Evolutionary conservation across 2,329 filamentous ascomycete species (phyloP).

Genomic region (Diaporthe nobilis): DNA sequence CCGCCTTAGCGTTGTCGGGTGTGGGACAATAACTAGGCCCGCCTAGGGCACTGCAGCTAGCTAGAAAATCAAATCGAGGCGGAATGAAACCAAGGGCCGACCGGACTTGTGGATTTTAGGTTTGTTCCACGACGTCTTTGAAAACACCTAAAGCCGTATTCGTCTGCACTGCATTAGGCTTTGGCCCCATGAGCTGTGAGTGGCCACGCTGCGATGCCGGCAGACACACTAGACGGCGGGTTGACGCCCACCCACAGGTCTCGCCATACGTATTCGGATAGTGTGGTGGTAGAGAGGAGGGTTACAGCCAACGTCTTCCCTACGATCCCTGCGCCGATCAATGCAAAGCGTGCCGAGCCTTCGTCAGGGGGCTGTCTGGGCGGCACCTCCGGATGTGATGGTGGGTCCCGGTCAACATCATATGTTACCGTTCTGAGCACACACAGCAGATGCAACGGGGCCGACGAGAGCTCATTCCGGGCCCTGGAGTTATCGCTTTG

Average conservation of each 20-base stretch:
- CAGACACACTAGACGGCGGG: constrained; percentile 9
- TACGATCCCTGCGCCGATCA: constrained; percentile 14
- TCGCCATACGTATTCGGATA: constrained; percentile 3
- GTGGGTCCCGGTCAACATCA: constrained; percentile 3
- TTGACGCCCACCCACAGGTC: neutral
- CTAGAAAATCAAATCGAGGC: neutral
- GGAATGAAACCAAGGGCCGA: constrained; percentile 4
- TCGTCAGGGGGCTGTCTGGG: neutral
- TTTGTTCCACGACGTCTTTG: neutral
- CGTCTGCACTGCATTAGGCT: constrained; percentile 16
- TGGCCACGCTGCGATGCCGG: neutral
- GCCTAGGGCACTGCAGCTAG: neutral
- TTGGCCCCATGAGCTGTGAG: neutral
- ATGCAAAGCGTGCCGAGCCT: constrained; percentile 26
- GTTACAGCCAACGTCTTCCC: constrained; percentile 12
- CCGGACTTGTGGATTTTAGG: neutral
- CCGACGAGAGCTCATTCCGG: neutral
- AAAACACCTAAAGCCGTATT: constrained; percentile 3
- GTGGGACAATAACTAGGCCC: neutral
- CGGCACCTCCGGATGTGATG: constrained; percentile 13
- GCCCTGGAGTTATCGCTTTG: neutral
- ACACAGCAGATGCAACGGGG: neutral
- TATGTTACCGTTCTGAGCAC: neutral
- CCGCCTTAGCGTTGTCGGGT: neutral
- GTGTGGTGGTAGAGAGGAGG: neutral